Evolutionary conservation across 371 early-diverging fungal species (phyloP).

Genomic region (Capniomyces stellatus): DNA sequence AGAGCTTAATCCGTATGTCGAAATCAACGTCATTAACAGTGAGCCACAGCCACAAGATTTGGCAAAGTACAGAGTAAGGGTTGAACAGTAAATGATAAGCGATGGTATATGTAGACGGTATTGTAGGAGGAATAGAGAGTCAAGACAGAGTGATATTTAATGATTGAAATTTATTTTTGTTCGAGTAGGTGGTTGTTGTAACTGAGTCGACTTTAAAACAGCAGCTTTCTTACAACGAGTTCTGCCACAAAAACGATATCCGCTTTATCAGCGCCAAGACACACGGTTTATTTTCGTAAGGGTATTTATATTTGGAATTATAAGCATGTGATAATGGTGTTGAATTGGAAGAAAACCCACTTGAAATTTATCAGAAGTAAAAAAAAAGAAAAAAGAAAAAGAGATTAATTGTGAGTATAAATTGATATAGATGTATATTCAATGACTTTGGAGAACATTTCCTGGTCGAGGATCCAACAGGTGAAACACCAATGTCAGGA

Average conservation of each 20-base stretch:
- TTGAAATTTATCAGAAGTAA: too few species aligned
- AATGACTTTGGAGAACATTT: constrained; percentile 94
- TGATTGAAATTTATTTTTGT: neutral
- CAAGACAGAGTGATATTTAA: neutral
- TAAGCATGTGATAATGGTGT: too few species aligned
- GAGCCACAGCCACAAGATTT: constrained; percentile 55
- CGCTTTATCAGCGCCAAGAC: constrained; percentile 87
- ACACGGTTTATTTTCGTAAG: constrained; percentile 74
- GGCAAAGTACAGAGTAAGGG: constrained; percentile 42
- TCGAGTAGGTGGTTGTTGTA: constrained; percentile 40
- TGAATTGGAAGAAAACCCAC: too few species aligned
- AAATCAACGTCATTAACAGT: constrained; percentile 63
- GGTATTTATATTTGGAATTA: neutral
- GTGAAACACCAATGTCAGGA: constrained; percentile 85
- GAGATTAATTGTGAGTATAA: neutral
- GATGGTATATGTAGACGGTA: neutral
- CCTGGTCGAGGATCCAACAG: constrained; percentile 78
- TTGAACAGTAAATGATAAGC: too few species aligned
- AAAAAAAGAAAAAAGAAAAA: neutral
- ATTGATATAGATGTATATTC: constrained; percentile 47
- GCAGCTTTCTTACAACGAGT: constrained; percentile 80
- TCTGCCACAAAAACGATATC: constrained; percentile 64
- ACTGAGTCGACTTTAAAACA: constrained; percentile 58
- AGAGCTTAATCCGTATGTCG: constrained; percentile 95
- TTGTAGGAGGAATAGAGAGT: neutral